Conservation (phyloP, 176 grass and related monocot genomes). For the Poa pratensis region DNA sequence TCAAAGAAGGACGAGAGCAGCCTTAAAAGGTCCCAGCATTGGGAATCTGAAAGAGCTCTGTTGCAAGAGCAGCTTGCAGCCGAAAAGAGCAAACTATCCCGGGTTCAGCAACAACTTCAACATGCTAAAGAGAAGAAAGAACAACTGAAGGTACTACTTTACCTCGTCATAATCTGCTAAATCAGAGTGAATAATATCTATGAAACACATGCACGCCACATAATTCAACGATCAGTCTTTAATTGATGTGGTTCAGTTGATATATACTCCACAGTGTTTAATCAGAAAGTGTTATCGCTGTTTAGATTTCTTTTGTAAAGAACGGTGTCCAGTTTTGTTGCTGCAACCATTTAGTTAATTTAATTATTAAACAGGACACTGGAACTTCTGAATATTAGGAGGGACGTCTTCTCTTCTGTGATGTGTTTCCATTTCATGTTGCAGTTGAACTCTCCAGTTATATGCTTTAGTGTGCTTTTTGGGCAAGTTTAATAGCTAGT, state of each 20-base stretch:
- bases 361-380: conserved; percentile 6
- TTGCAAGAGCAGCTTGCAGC: conserved; percentile 75
- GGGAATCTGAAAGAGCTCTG: conserved; percentile 72
- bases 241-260: conserved; percentile 22
- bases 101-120: conserved; percentile 59
- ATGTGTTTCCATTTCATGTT: conserved; percentile 12
- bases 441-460: background rate
- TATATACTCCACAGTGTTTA: conserved; percentile 17
- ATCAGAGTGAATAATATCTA: conserved; percentile 17
- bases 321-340: background rate
- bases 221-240: conserved; percentile 21
- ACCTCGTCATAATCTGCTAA: conserved; percentile 19
- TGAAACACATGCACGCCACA: conserved; percentile 1
- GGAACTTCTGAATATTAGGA: conserved; percentile 25
- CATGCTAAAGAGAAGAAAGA: conserved; percentile 67
- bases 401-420: background rate
- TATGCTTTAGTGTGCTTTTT: conserved; percentile 8
- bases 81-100: conserved; percentile 64
- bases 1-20: conserved; percentile 73
- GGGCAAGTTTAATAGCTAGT: conserved; percentile 15
- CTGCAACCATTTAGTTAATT: conserved; percentile 3
- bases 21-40: conserved; percentile 77
- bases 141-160: conserved; percentile 62
- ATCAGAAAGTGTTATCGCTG: background rate
- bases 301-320: background rate